Evolutionary conservation across 805 yeast genomes (phyloP), one percentile per base, ranked within the genome.

Genomic region (Pichia membranifaciens): DNA sequence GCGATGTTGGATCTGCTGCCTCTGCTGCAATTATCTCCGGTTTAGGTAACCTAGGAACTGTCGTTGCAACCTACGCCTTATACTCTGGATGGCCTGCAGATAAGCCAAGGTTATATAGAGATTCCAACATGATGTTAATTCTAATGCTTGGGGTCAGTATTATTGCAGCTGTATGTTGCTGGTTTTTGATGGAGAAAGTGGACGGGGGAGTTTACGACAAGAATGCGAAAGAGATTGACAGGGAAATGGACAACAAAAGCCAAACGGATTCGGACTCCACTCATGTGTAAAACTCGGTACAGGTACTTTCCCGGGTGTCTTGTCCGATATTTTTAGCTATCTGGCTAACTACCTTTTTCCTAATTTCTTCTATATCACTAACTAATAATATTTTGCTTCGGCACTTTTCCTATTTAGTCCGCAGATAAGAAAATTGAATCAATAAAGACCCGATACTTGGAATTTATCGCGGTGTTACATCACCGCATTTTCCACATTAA

Each of bases 71-170:
- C 1, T 88, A 87, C 59, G 95, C 96, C 0, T 72, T 87, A 36
- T 87, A 87, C 67, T 65, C 77, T 31, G 96, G 96, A 4, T 87
- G 96, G 96, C 90, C 93, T 1, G 84, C 74, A 1, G 96, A 87
- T 62, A 72, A 61, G 8, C 71, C 71, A 5, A 68, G 87, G 53
- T 69, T 78, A 38, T 87, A 70, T 66, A 69, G 76, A 53, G 69
- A 87, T 62, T 81, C 89, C 41, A 87, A 87, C 64, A 86, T 87
- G 96, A 87, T 87, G 70, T 72, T 87, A 66, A 86, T 87, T 20
- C 70, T 82, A 20, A 84, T 87, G 71, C 70, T 82, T 52, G 96
- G 95, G 5, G 72, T 78, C 38, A 80, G 89, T 57, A 84, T 87
- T 36, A 52, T 87, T 16, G 63, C 81, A 5, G 72, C 79, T 17